phyloP scores from a whole-genome alignment of 1,139 yeast genomes.

The Torulaspora globosa region DNA sequence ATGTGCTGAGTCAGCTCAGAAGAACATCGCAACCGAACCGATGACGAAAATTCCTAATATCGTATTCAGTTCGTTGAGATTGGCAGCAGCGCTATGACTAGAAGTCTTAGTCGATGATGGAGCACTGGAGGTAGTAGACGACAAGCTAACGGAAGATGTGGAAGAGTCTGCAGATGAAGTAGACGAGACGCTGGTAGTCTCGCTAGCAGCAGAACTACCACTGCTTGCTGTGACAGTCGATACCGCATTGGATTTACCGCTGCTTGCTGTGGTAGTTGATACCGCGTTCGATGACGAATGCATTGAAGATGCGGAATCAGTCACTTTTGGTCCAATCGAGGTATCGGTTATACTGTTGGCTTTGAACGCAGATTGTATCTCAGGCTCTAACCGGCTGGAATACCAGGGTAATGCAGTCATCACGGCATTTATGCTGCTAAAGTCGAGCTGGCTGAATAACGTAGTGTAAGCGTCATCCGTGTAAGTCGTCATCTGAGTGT shows the following conservation, averaged over 20 bases:
- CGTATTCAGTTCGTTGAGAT: not conserved
- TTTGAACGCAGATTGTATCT: constrained; percentile 12
- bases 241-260: not conserved
- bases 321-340: not conserved
- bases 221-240: not conserved
- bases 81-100: constrained; percentile 1
- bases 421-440: constrained; percentile 32
- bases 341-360: constrained; percentile 25
- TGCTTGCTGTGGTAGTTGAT: not conserved
- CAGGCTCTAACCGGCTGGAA: constrained; percentile 30
- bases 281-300: not conserved
- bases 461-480: constrained; percentile 45
- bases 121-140: not conserved
- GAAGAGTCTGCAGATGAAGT: not conserved
- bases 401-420: constrained; percentile 43
- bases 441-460: constrained; percentile 23
- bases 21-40: constrained; percentile 3
- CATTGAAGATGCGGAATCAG: not conserved
- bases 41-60: not conserved
- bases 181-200: not conserved
- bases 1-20: not conserved
- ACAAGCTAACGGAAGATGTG: not conserved
- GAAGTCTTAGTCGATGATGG: constrained; percentile 1
- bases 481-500: constrained; percentile 37
- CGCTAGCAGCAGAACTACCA: not conserved